These are phyloP conservation scores for Magnaporthales sp. DNA, from an alignment of 2,329 filamentous ascomycete genomes.

Conservation along the genomic window DNA sequence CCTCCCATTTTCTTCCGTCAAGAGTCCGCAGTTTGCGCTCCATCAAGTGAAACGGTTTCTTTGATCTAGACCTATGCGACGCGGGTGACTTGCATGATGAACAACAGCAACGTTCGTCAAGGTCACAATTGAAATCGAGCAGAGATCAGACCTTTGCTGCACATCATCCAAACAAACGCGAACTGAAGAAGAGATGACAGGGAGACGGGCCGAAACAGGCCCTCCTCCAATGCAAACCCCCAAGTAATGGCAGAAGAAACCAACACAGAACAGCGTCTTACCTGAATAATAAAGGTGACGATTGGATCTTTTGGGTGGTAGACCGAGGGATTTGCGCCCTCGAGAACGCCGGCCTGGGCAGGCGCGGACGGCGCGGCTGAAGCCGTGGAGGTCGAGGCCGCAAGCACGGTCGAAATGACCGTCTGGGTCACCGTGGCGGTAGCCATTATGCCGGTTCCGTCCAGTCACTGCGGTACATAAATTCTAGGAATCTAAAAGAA, in stretches of 20 bases:
- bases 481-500: background rate
- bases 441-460: slow-evolving; percentile 11
- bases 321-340: slow-evolving; percentile 51
- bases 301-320: slow-evolving; percentile 59
- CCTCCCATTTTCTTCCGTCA: background rate
- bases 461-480: background rate
- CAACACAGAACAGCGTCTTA: slow-evolving; percentile 16
- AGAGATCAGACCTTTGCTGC: background rate
- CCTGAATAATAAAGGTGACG: slow-evolving; percentile 63
- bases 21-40: background rate
- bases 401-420: slow-evolving; percentile 9
- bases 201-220: background rate
- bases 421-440: slow-evolving; percentile 12
- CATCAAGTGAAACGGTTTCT: background rate
- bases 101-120: background rate
- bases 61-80: background rate
- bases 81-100: background rate
- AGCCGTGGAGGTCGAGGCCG: slow-evolving; percentile 7
- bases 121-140: background rate
- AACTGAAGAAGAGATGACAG: background rate
- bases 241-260: background rate
- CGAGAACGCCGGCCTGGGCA: slow-evolving; percentile 45
- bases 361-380: slow-evolving; percentile 22
- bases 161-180: background rate
- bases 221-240: background rate